These are phyloP conservation scores for Suhomyces sp. DNA, from an alignment of 805 yeast genomes.

Conservation along the genomic window DNA sequence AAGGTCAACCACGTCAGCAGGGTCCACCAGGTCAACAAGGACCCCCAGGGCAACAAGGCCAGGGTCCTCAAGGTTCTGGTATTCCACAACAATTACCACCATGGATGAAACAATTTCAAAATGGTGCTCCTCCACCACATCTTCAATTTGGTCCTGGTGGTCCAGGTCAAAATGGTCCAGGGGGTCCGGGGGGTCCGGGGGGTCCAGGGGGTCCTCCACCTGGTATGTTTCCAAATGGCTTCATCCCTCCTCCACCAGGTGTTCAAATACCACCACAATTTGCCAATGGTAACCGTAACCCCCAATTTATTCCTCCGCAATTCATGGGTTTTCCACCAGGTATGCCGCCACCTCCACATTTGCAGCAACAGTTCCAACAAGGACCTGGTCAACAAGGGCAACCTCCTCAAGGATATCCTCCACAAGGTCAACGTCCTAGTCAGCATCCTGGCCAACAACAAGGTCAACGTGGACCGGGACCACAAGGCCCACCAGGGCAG, in stretches of 20 bases:
- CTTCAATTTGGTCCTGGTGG: slow-evolving; percentile 12
- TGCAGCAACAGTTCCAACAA: slow-evolving; percentile 8
- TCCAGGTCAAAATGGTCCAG: slow-evolving; percentile 10
- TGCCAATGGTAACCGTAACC: slow-evolving; percentile 9
- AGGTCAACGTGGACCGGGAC: too few relatives aligned
- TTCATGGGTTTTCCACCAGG: slow-evolving; percentile 20
- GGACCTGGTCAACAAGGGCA: slow-evolving; percentile 1
- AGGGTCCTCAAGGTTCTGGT: slow-evolving; percentile 4
- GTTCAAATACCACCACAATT: slow-evolving; percentile 13
- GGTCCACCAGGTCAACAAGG: slow-evolving; percentile 11
- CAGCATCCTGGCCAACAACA: slow-evolving; percentile 3
- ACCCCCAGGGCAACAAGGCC: slow-evolving; percentile 2
- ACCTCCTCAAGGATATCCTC: slow-evolving; percentile 1
- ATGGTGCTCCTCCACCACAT: slow-evolving; percentile 13
- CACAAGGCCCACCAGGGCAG: background rate
- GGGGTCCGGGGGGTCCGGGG: slow-evolving; percentile 7
- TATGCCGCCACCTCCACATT: slow-evolving; percentile 20
- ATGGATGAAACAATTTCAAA: slow-evolving; percentile 23
- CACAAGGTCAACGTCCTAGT: slow-evolving; percentile 4
- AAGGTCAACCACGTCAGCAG: background rate
- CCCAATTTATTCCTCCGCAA: slow-evolving; percentile 11
- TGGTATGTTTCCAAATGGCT: slow-evolving; percentile 37
- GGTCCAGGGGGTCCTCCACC: slow-evolving; percentile 22
- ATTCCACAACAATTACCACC: slow-evolving; percentile 25
- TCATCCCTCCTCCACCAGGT: slow-evolving; percentile 20